Percentiles rank a stretch among this genome's conserved stretches.
Evolutionary conservation across 208 protist species (phyloP).

Genomic region (Blechomonas ayalai): DNA sequence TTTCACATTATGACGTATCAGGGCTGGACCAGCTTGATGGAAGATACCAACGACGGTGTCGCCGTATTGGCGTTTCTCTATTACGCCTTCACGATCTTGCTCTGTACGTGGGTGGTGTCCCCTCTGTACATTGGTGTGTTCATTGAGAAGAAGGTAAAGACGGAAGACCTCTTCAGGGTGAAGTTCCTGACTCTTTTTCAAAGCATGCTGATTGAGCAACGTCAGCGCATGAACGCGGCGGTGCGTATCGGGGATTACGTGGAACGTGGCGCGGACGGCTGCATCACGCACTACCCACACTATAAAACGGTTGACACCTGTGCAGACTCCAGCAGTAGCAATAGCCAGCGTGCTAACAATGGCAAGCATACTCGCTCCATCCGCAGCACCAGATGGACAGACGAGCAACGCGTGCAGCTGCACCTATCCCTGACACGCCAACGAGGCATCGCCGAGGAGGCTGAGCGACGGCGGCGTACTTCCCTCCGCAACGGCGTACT

Average conservation of each 20-base stretch:
- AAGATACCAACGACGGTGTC: conserved; percentile 71
- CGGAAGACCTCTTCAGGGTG: conserved; percentile 55
- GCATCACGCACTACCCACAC: conserved; percentile 41
- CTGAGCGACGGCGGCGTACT: conserved; percentile 40
- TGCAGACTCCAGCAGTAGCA: neutral
- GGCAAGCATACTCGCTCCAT: conserved; percentile 12
- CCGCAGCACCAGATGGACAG: conserved; percentile 62
- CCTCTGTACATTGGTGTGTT: conserved; percentile 87
- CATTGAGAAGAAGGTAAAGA: conserved; percentile 83
- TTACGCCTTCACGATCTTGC: conserved; percentile 75
- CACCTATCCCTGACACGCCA: conserved; percentile 83
- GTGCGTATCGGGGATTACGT: conserved; percentile 71
- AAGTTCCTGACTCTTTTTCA: conserved; percentile 79
- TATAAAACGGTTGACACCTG: conserved; percentile 12
- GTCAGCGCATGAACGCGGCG: conserved; percentile 43
- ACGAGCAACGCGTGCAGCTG: conserved; percentile 83
- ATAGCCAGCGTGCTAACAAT: neutral
- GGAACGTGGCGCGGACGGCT: conserved; percentile 62
- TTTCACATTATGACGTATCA: conserved; percentile 90
- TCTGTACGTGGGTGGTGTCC: conserved; percentile 85
- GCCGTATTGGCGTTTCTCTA: conserved; percentile 66
- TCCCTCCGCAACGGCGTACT: conserved; percentile 15
- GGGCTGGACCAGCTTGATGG: conserved; percentile 79
- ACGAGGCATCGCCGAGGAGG: conserved; percentile 50
- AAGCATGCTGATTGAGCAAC: conserved; percentile 70